Evolutionary conservation across 1,139 yeast genomes (phyloP).

Genomic region (Lodderomyces jiufengensis): DNA sequence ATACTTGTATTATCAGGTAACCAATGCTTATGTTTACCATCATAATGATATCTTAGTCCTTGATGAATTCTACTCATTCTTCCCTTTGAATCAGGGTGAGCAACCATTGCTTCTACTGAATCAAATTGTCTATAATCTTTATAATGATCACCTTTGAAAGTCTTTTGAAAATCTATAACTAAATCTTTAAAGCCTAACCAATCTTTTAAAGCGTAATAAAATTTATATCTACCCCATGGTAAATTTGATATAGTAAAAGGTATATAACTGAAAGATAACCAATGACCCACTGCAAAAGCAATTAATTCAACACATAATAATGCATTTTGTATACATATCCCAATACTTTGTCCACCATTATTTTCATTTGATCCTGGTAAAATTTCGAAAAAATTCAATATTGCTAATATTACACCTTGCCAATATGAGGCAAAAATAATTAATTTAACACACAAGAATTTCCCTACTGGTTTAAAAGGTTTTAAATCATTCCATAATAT

Average conservation of each 20-base stretch:
- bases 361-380: constrained; percentile 28
- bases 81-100: constrained; percentile 65
- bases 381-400: constrained; percentile 54
- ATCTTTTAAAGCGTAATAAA: constrained; percentile 66
- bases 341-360: constrained; percentile 40
- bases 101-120: constrained; percentile 66
- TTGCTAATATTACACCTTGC: constrained; percentile 79
- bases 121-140: constrained; percentile 78
- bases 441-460: constrained; percentile 86
- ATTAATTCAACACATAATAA: constrained; percentile 80
- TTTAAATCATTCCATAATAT: constrained; percentile 72
- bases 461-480: constrained; percentile 86
- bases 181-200: constrained; percentile 74
- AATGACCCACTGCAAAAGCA: constrained; percentile 83
- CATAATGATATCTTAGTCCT: constrained; percentile 76
- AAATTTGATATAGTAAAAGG: constrained; percentile 62
- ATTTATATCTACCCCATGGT: constrained; percentile 66
- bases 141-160: constrained; percentile 73
- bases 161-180: constrained; percentile 66
- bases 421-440: constrained; percentile 95
- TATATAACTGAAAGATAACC: constrained; percentile 75
- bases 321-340: constrained; percentile 70
- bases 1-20: constrained; percentile 39
- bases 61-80: constrained; percentile 72
- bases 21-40: constrained; percentile 87